These are phyloP conservation scores for Phytophthora crassamura DNA, from an alignment of 352 stramenopile species.

Conservation along the genomic window DNA sequence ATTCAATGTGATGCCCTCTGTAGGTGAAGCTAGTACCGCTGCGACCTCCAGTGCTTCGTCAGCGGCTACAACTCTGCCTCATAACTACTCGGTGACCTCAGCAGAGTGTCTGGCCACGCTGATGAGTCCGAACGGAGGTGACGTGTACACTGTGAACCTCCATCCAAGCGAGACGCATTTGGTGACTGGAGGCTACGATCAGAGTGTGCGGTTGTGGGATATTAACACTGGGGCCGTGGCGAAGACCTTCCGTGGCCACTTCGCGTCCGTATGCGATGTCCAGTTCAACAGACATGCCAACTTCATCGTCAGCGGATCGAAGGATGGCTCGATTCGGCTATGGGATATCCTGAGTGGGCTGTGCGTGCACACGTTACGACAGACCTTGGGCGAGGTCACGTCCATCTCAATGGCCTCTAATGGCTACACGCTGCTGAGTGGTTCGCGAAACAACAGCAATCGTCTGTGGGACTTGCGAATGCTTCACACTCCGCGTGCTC, in stretches of 20 bases:
- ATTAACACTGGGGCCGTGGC: slow-evolving; percentile 70
- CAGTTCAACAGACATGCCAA: slow-evolving; percentile 90
- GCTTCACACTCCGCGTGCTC: slow-evolving; percentile 73
- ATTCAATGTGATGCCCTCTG: slow-evolving; percentile 40
- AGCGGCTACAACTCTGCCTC: slow-evolving; percentile 32
- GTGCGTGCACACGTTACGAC: slow-evolving; percentile 85
- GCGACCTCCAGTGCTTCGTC: slow-evolving; percentile 23
- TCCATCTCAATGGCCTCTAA: slow-evolving; percentile 87
- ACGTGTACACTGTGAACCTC: slow-evolving; percentile 89
- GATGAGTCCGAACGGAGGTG: slow-evolving; percentile 58
- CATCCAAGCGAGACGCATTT: slow-evolving; percentile 89
- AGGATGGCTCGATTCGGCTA: slow-evolving; percentile 86
- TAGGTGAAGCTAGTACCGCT: slow-evolving; percentile 19
- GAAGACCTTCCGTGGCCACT: slow-evolving; percentile 86
- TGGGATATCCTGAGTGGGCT: slow-evolving; percentile 90
- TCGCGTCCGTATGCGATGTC: slow-evolving; percentile 85
- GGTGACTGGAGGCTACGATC: slow-evolving; percentile 88
- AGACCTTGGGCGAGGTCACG: slow-evolving; percentile 88
- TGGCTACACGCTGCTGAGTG: slow-evolving; percentile 80
- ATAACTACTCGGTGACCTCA: slow-evolving; percentile 48
- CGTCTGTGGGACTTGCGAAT: slow-evolving; percentile 90
- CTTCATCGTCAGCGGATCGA: slow-evolving; percentile 86
- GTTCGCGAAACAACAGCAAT: slow-evolving; percentile 90
- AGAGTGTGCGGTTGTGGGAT: slow-evolving; percentile 87
- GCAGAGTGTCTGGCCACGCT: slow-evolving; percentile 65